Conservation (phyloP, 352 stramenopile genomes). For the Phytophthora pini region DNA sequence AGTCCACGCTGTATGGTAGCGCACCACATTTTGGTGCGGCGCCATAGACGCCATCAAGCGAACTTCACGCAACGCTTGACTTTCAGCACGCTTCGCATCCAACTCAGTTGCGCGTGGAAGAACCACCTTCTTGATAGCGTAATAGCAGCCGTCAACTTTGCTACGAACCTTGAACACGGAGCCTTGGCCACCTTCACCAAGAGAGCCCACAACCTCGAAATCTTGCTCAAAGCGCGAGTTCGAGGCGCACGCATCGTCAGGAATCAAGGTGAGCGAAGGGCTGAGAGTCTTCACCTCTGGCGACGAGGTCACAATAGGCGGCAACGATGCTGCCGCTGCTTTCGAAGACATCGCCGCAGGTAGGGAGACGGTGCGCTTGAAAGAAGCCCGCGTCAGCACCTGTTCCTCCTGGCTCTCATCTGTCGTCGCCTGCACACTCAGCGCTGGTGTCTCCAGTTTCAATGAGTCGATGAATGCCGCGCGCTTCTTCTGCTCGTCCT, state of each 20-base stretch:
- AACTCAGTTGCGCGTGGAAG: constrained; percentile 50
- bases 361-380: constrained; percentile 36
- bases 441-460: constrained; percentile 26
- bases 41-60: constrained; percentile 78
- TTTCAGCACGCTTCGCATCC: constrained; percentile 51
- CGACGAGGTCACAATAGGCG: constrained; percentile 27
- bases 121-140: constrained; percentile 82
- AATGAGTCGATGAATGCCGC: constrained; percentile 29
- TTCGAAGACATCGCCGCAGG: constrained; percentile 32
- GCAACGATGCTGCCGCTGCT: constrained; percentile 13
- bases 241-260: constrained; percentile 9
- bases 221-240: constrained; percentile 73
- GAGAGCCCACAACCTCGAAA: constrained; percentile 68
- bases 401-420: constrained; percentile 21
- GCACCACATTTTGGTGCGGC: constrained; percentile 76
- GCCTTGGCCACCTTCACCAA: constrained; percentile 79
- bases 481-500: constrained; percentile 35
- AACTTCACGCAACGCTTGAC: constrained; percentile 74
- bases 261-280: constrained; percentile 1
- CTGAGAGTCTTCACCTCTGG: constrained; percentile 10
- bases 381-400: constrained; percentile 9
- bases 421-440: constrained; percentile 16
- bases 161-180: constrained; percentile 79
- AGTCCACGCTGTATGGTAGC: constrained; percentile 84
- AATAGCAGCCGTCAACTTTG: constrained; percentile 73